phyloP scores from a whole-genome alignment of 768 basidiomycete species.

The Termitomyces sp. region DNA sequence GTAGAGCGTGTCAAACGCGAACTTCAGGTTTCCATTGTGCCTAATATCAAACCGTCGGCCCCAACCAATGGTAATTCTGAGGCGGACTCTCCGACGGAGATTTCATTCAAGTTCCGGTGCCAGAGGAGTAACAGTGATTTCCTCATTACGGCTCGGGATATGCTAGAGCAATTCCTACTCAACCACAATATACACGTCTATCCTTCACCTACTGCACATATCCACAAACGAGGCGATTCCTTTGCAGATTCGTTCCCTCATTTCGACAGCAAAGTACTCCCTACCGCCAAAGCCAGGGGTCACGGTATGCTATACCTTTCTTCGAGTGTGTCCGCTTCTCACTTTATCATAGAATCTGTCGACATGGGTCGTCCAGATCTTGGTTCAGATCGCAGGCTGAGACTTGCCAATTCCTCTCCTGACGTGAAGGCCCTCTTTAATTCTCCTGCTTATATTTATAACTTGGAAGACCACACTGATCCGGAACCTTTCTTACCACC shows the following conservation, averaged over 20 bases:
- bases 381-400: conserved; percentile 65
- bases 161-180: conserved; percentile 86
- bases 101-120: conserved; percentile 93
- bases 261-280: conserved; percentile 91
- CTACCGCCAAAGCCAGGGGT: conserved; percentile 68
- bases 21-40: conserved; percentile 83
- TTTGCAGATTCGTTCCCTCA: conserved; percentile 95
- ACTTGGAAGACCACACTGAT: conserved; percentile 69
- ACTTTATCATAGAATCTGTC: conserved; percentile 53
- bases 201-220: conserved; percentile 71
- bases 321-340: background rate
- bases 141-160: conserved; percentile 82
- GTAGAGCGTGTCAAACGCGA: conserved; percentile 91
- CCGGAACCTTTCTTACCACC: conserved; percentile 49
- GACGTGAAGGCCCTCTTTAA: conserved; percentile 96
- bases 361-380: conserved; percentile 70
- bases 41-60: conserved; percentile 59
- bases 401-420: conserved; percentile 85
- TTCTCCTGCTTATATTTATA: conserved; percentile 76
- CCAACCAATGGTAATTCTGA: conserved; percentile 41
- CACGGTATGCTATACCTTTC: conserved; percentile 30
- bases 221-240: conserved; percentile 84
- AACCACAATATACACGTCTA: conserved; percentile 81
- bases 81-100: conserved; percentile 60
- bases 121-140: conserved; percentile 95